Evolutionary conservation across 2,329 filamentous ascomycete species (phyloP).

Genomic region (Sclerotinia trifoliorum): DNA sequence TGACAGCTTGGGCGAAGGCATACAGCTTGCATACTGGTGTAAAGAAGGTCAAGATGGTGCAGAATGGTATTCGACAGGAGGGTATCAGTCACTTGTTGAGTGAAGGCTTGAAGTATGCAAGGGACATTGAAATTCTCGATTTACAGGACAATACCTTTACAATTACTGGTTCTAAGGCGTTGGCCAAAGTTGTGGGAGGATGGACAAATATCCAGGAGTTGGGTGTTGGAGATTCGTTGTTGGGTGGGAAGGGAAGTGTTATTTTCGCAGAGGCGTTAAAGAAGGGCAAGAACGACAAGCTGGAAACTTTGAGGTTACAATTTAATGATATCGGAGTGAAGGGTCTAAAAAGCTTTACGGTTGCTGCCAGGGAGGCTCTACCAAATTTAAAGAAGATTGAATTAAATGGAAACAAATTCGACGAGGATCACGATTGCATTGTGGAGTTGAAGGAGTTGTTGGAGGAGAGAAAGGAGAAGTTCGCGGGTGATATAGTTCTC

Average conservation of each 20-base stretch:
- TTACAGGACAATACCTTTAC: conserved; percentile 99
- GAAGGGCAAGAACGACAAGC: conserved; percentile 71
- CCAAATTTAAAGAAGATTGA: conserved; percentile 82
- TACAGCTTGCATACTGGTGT: conserved; percentile 81
- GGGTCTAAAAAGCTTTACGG: conserved; percentile 68
- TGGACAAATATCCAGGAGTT: conserved; percentile 81
- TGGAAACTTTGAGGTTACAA: conserved; percentile 80
- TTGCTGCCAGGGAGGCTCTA: conserved; percentile 65
- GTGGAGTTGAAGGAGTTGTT: conserved; percentile 67
- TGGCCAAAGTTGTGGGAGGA: conserved; percentile 69
- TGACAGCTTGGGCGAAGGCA: conserved; percentile 89
- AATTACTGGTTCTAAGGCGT: conserved; percentile 69
- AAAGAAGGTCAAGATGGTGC: conserved; percentile 91
- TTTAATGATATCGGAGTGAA: conserved; percentile 90
- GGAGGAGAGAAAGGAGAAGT: conserved; percentile 73
- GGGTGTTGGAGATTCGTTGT: conserved; percentile 82
- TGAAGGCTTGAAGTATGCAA: conserved; percentile 72
- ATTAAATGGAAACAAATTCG: conserved; percentile 93
- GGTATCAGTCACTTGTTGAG: conserved; percentile 80
- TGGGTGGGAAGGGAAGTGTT: conserved; percentile 74
- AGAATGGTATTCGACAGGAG: conserved; percentile 95
- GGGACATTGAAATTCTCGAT: conserved; percentile 72
- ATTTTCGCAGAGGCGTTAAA: conserved; percentile 71
- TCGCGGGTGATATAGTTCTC: conserved; percentile 62
- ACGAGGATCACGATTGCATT: conserved; percentile 76